Base-by-base conservation (phyloP, 306 rosid species). In the Macrotyloma uniflorum region DNA sequence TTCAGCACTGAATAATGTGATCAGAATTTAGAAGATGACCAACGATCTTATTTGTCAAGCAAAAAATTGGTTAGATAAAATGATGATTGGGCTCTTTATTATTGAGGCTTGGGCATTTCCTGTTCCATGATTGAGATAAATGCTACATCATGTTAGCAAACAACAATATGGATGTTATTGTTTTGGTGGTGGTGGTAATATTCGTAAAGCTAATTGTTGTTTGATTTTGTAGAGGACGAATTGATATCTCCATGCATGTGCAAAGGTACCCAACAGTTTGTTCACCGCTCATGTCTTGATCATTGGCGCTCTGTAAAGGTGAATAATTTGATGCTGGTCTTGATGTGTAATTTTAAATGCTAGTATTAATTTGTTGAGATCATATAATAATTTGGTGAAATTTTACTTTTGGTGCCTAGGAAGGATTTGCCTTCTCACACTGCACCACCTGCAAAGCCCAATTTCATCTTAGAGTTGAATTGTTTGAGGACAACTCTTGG, bases 301-400 rank as follows among this genome's bases (percentile, higher is more conserved):
- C 99, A 96, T 85, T 96, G 99, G 99, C 99, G 99, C 81, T 96
- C 99, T 5, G 91, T 96, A 45, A 96, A 93, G 90, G 99, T 90
- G 80, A 71, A 61, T 63, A 61, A 76, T 65, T 53, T 54, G 51
- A 16, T 59, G 54, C 58, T 78, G 62, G 46, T 67, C 22, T 74
- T 85, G 42, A 43, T 61, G 63, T 22, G 38, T 62, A 77, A 45
- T 77, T 40, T 79, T 40, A 59, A 76, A 26, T 71, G 61, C 75
- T 38, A 73, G 67, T 68, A 46, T 63, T 63, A 15, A 55, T 51
- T 67, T 36, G 66, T 58, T 80, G 74, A 33, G 68, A 68, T 80
- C 51, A 55, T 73, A 76, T 58, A 57, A 58, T 50, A 64, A 19
- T 75, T 36, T 61, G 62, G 59, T 66, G 28, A 83, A 74, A 16